Base-by-base conservation (phyloP, 768 basidiomycete genomes). In the Pleurotus eryngii region DNA sequence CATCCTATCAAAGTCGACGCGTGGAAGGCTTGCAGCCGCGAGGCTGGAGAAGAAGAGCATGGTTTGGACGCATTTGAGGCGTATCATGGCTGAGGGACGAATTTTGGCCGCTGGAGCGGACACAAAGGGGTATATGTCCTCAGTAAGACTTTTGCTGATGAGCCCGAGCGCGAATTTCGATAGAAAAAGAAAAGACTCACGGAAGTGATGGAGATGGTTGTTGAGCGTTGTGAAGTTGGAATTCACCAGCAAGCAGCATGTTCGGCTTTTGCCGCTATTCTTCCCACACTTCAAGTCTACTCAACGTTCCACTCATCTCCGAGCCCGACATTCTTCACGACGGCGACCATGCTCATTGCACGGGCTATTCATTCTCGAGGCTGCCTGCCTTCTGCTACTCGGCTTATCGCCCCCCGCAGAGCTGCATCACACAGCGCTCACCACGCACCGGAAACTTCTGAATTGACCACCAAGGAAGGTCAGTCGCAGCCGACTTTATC, bases 1-100 rank as follows among this genome's bases (percentile, higher is more conserved):
- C 92, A 99, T 95, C 54, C 89, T 86, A 64, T 78, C 73, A 65
- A 85, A 88, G 70, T 90, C 89, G 64, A 90, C 76, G 59, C 76
- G 73, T 5, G 84, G 85, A 12, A 84, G 72, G 5, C 76, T 68
- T 7, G 79, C 81, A 58, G 63, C 49, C 60, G 62, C 69, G 62
- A 64, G 72, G 70, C 70, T 56, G 46, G 67, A 56, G 60, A 65
- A 63, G 59, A 72, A 55, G 37, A 71, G 49, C 43, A 72, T 49
- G 42, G 70, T 51, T 56, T 26, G 58, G 59, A 50, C 68, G 39
- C 51, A 42, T 50, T 54, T 37, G 12, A 54, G 51, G 24, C 18
- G 55, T 42, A 62, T 54, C 51, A 54, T 54, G 9, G 51, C 42
- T 39, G 39, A 35, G 38, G 17, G 20, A 39, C n/a, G 39, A 45